Evolutionary conservation across 176 grass and related monocot species (phyloP).

Genomic region (Musa beccarii): DNA sequence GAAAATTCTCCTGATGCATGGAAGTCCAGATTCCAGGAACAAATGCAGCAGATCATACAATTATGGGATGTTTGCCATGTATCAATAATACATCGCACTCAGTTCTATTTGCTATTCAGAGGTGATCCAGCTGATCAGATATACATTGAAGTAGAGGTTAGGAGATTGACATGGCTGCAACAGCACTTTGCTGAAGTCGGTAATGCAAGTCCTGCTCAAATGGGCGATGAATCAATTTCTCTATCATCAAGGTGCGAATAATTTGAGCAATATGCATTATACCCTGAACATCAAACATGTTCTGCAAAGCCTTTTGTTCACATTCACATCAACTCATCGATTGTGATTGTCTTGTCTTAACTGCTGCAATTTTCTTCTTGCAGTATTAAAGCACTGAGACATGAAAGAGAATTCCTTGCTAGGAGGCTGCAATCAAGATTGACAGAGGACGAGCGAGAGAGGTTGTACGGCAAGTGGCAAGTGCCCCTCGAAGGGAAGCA

Average conservation of each 20-base stretch:
- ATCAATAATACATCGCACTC: slow-evolving; percentile 88
- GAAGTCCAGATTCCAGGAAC: slow-evolving; percentile 52
- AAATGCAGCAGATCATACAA: slow-evolving; percentile 88
- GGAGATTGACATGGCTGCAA: slow-evolving; percentile 70
- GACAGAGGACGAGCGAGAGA: slow-evolving; percentile 58
- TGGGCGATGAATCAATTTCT: slow-evolving; percentile 63
- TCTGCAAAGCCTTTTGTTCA: background rate
- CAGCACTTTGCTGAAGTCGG: slow-evolving; percentile 71
- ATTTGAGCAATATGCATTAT: background rate
- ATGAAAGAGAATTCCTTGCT: slow-evolving; percentile 74
- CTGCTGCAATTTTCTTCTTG: slow-evolving; percentile 11
- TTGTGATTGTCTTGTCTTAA: background rate
- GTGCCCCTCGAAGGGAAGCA: slow-evolving; percentile 76
- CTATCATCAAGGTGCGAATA: slow-evolving; percentile 50
- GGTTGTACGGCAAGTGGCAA: slow-evolving; percentile 70
- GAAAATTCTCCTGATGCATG: slow-evolving; percentile 54
- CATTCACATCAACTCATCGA: background rate
- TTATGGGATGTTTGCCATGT: slow-evolving; percentile 77
- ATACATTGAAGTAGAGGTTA: slow-evolving; percentile 85
- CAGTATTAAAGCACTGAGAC: slow-evolving; percentile 69
- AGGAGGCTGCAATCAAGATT: slow-evolving; percentile 65
- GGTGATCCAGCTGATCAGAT: slow-evolving; percentile 85
- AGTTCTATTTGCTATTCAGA: slow-evolving; percentile 85
- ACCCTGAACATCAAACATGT: too few relatives aligned
- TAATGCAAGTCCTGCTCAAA: slow-evolving; percentile 51